Percentiles rank a stretch among this genome's conserved stretches.
Evolutionary conservation across 805 yeast genomes (phyloP).

Genomic region (Candida ipomoeae): DNA sequence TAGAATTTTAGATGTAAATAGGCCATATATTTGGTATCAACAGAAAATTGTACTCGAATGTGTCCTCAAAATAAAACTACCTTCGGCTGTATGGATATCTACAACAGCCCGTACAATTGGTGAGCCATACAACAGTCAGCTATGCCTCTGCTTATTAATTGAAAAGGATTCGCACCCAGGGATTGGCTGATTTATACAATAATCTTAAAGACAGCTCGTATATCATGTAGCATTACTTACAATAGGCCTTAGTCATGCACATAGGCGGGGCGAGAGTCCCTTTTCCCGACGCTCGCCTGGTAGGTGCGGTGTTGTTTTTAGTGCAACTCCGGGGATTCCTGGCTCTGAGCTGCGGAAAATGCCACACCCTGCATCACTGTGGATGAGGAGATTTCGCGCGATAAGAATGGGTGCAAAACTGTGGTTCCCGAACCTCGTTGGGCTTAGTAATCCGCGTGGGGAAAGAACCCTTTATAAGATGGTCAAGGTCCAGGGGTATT

Average conservation of each 20-base stretch:
- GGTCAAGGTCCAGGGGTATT: background rate
- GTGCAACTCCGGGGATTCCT: background rate
- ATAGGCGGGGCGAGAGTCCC: background rate
- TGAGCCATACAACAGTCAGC: background rate
- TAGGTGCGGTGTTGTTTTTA: background rate
- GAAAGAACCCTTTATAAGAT: background rate
- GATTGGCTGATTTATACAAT: background rate
- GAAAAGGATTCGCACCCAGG: background rate
- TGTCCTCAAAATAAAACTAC: background rate
- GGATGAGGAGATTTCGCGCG: conserved; percentile 6
- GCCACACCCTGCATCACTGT: conserved; percentile 6
- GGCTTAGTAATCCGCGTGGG: background rate
- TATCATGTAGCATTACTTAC: background rate
- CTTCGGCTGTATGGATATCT: background rate
- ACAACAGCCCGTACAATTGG: background rate
- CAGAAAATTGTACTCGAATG: background rate
- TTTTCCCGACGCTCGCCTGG: background rate
- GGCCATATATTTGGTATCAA: background rate
- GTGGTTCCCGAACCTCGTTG: conserved; percentile 5
- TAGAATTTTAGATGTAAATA: background rate
- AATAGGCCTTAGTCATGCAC: background rate
- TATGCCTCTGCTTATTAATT: background rate
- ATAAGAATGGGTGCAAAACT: conserved; percentile 12
- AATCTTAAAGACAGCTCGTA: background rate
- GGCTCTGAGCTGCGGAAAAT: background rate